Evolutionary conservation across 257 asterid species (phyloP).

Genomic region (Forsythia suspensa): DNA sequence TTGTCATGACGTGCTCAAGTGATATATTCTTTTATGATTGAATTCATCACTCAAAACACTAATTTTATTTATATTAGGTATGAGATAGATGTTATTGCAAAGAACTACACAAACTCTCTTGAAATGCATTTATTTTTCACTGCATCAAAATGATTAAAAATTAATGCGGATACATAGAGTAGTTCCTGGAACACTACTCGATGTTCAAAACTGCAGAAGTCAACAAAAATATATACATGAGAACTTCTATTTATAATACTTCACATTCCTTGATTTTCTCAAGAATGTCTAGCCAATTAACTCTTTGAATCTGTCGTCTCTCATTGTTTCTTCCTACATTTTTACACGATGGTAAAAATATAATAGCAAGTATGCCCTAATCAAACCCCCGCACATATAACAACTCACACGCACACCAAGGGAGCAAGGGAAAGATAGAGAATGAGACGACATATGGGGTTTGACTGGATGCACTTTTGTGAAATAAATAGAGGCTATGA

Average conservation of each 20-base stretch:
- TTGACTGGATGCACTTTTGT: background rate
- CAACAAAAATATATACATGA: conserved; percentile 71
- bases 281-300: conserved; percentile 97
- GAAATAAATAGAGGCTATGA: background rate
- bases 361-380: too few relatives aligned
- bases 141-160: conserved; percentile 10
- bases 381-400: too few relatives aligned
- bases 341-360: too few relatives aligned
- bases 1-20: background rate
- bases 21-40: background rate
- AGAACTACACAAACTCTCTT: background rate
- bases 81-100: background rate
- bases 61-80: background rate
- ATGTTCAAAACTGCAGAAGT: conserved; percentile 96
- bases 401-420: background rate
- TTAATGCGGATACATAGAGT: background rate
- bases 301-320: conserved; percentile 94
- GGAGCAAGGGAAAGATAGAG: background rate
- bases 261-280: conserved; percentile 89
- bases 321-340: conserved; percentile 30
- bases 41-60: background rate
- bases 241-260: conserved; percentile 79
- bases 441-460: background rate
- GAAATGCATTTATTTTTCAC: background rate
- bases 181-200: conserved; percentile 96